Base-by-base conservation (phyloP, 352 stramenopile species). In the Pythium monospermum region DNA sequence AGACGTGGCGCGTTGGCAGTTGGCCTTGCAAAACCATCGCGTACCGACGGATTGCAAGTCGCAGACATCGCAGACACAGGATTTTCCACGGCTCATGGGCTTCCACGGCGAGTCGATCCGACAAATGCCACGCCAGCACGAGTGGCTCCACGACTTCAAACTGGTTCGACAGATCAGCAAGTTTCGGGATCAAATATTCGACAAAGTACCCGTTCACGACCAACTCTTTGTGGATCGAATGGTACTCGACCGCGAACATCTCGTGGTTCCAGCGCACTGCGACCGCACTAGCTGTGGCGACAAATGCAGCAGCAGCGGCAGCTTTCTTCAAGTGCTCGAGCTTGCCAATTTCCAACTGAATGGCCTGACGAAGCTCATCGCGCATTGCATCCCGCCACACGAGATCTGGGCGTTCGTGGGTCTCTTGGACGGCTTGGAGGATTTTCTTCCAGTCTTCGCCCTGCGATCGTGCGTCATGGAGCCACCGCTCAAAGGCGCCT, bases 141-240 rank as follows among this genome's bases (percentile, higher is more conserved):
- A 90, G 51, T 4, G 77, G 80, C 12, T 94, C 78, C 6, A 68
- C 49, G 22, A 91, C 78, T 59, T 94, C 83, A 53, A 81, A 91
- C 25, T 66, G 50, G 21, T 73, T 71, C 4, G 80, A 62, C 28
- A 90, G 51, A 39, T 94, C 73, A 5, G 64, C 76, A 18, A 94
- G 46, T 27, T 69, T 74, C 6, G 78, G 80, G 33, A 91, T 86
- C 39, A 94, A 53, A 44, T 77, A 72, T 23, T 90, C 69, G 36
- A 94, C 57, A 57, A 91, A 91, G 53, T 91, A 91, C 10, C 70
- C 78, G 41, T 91, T 86, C 43, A 94, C 83, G 18, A 90, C 51
- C 12, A 94, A 64, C 40, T 94, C 80, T 11, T 68, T 53, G 26
- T 89, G 63, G 37, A 91, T 84, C 30, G 83, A 91, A 22, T 62